Evolutionary conservation across 1,284 basidiomycete genomes (phyloP), one percentile per base, ranked within the genome.

Genomic region (Cutaneotrichosporon sp.): DNA sequence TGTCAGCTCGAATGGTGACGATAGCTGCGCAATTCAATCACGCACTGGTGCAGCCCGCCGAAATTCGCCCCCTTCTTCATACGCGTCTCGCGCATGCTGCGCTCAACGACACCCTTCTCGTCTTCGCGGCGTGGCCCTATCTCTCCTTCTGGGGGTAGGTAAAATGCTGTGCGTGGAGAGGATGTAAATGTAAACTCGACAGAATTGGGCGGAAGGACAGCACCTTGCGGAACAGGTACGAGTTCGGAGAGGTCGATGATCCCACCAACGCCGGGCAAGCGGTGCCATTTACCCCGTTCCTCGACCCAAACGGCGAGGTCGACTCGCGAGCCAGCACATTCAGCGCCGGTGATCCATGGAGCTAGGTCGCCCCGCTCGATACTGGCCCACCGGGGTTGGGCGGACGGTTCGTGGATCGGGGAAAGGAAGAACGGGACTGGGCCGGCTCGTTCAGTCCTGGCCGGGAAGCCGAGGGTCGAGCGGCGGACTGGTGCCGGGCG

Each of bases 391-490:
- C 75, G 69, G 2, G 81, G 81, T 57, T 79, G 65, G 0, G 76
- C 76, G 0, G 77, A 78, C 1, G 77, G 76, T 2, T 56, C 60
- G 63, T 81, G 79, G 2, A 80, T 73, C 0, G 75, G 69, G 0
- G 80, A 81, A 58, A 81, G 71, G 69, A 73, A 81, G 70, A 81
- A 81, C 10, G 80, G 80, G 16, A 75, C 62, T 18, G 42, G 22
- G 8, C 50, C 32, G 0, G 65, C 49, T 2, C 40, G 56, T 18
- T 14, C 26, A n/a, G 55, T 14, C 30, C 30, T 30, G 13, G 53
- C 34, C 9, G 61, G 56, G 8, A 61, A 36, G 6, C 62, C 64
- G 10, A 65, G 60, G 14, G 66, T 68, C 51, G 63, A 63, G 2
- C 66, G 40, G 4, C 66, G 66, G 1, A 58, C 21, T 0, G 61